Evolutionary conservation across 148 eudicot species (phyloP), one percentile per base, ranked within the genome.

Genomic region (Silene uniflora): DNA sequence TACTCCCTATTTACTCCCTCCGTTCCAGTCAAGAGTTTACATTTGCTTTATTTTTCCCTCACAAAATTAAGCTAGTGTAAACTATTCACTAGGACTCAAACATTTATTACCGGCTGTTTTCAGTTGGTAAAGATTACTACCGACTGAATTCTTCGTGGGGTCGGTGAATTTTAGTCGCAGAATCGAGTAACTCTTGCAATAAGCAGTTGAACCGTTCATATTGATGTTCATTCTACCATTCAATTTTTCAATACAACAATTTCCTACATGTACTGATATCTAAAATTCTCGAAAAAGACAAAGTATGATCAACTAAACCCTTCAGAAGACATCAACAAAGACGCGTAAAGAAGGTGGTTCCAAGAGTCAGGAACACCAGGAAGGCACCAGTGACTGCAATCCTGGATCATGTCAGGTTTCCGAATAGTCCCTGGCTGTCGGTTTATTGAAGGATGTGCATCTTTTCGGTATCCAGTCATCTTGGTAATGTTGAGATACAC

Each of bases 401-500:
- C 90, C 8, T 72, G 79, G 62, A 76, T 64, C n/a, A 47, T 52
- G n/a, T 68, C 83, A 1, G 71, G 62, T 71, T 13, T 49, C 74
- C 55, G 59, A 22, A 64, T 62, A 2, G 63, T 12, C 63, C 63
- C 56, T 0, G 77, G 73, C 25, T 65, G 75, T 70, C 90, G 62
- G 79, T 72, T 86, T 12, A 86, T 78, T 0, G 97, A 91, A 9
- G 93, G 91, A 71, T 91, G 97, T 17, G 88, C 97, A 47, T 91
- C 97, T 79, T 86, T 91, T 27, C 97, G 74, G 24, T 83, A 87
- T 18, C 83, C 89, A 5, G 93, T 91, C 91, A 89, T 78, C 67
- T 71, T 84, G 2, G 88, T 85, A 6, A 89, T 80, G 73, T 91
- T 91, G 49, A 91, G 78, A 46, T 84, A 87, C 21, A 76, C 39